Base-by-base conservation (phyloP, 2,329 filamentous ascomycete genomes). In the Passalora sequoiae region DNA sequence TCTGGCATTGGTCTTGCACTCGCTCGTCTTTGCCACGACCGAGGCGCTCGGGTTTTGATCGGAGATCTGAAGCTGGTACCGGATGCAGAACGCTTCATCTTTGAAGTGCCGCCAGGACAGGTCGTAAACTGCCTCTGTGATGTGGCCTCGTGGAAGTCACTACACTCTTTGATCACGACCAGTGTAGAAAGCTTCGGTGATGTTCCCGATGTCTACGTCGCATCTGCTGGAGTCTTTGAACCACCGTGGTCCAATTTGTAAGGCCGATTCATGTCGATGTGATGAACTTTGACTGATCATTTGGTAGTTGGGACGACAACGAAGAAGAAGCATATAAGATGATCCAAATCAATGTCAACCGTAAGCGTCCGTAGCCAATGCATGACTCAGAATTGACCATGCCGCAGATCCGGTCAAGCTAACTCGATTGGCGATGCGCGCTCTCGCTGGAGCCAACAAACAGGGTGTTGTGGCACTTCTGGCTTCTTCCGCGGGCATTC, bases 161-260 rank as follows among this genome's bases (percentile, higher is more conserved):
- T 55, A n/a, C 43, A 51, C 15, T 36, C 51, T 15, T 27, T 55
- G 20, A 50, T 55, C 28, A 39, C 50, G 12, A 40, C 48, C 4
- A 51, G 47, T 19, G 50, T 51, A n/a, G 28, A 46, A n/a, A 47
- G 40, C 9, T 51, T 55, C 15, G 45, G 46, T 15, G 28, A 45
- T 32, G 50, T 54, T 1, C 51, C 51, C 10, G 51, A 54, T 28
- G 29, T 51, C n/a, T 54, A 54, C 27, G 44, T 51, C 8, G 49
- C 51, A 6, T 44, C 41, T 25, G 51, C 46, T 21, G 46, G 49
- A 6, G 43, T 49, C 5, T 47, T 47, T 24, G 44, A 50, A 35
- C 48, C 51, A 8, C 40, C 49, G 6, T 54, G 41, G 41, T 42
- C 33, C 46, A 54, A 54, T 21, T 54, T 54, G 33, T 36, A 13